Evolutionary conservation across 78 protist genomes (phyloP).

Genomic region (Emiliania huxleyi): DNA sequence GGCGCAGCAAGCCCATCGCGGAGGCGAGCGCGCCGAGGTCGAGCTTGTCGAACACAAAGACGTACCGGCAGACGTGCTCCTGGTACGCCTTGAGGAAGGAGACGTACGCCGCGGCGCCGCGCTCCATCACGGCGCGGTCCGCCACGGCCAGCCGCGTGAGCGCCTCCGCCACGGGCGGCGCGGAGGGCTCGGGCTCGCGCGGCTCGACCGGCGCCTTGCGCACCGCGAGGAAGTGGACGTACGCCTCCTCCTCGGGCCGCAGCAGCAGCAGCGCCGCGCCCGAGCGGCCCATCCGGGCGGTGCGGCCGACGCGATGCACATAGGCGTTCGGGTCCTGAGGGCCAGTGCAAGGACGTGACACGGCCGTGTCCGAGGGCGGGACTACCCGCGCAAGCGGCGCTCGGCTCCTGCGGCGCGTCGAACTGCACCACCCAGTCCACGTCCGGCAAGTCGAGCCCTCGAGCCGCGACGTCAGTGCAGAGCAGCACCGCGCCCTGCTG

Average conservation of each 20-base stretch:
- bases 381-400: too few relatives aligned
- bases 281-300: slow-evolving; percentile 81
- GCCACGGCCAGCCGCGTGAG: background rate
- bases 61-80: slow-evolving; percentile 71
- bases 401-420: slow-evolving; percentile 86
- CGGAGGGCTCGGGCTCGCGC: background rate
- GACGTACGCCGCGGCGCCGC: slow-evolving; percentile 57
- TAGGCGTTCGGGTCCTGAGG: slow-evolving; percentile 82
- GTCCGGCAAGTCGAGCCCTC: slow-evolving; percentile 88
- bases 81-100: slow-evolving; percentile 76
- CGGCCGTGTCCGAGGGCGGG: too few relatives aligned
- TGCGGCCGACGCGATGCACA: slow-evolving; percentile 88
- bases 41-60: slow-evolving; percentile 62
- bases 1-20: background rate
- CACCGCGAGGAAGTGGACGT: background rate
- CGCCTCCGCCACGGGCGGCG: background rate
- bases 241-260: background rate
- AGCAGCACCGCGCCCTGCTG: background rate
- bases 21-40: slow-evolving; percentile 55
- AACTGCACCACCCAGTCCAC: slow-evolving; percentile 85
- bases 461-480: slow-evolving; percentile 63
- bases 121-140: slow-evolving; percentile 56
- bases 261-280: background rate
- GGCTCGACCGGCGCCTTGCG: background rate
- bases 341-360: too few relatives aligned